Conservation (phyloP, 78 protist species). For the Chrysochromulina tobinii region DNA sequence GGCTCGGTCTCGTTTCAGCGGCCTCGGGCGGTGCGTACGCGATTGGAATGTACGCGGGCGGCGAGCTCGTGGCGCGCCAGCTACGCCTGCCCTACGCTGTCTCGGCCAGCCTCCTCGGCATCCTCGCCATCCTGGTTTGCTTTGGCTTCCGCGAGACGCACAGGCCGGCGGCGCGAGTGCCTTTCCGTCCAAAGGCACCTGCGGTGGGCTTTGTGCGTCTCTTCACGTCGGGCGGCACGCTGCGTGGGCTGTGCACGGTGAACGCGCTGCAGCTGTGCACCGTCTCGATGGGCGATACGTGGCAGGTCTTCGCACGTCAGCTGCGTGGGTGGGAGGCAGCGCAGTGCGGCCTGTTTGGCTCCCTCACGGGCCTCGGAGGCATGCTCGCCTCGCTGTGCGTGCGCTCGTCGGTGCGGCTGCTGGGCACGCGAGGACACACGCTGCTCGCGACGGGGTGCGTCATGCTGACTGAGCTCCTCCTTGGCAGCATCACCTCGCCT, state of each 20-base stretch:
- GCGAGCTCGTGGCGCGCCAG: neutral
- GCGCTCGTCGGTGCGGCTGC: too few relatives aligned
- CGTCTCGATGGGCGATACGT: neutral
- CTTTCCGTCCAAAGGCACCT: neutral
- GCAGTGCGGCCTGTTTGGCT: neutral
- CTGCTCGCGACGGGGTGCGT: neutral
- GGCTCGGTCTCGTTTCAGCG: neutral
- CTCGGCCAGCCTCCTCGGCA: neutral
- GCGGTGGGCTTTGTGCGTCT: neutral
- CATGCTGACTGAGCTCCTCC: neutral
- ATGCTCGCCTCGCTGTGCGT: neutral
- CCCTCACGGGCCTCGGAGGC: neutral
- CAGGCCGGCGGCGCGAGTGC: neutral
- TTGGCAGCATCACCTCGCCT: neutral
- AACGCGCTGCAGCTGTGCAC: neutral
- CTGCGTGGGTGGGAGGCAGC: neutral
- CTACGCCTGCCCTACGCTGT: neutral
- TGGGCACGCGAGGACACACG: neutral
- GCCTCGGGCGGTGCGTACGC: neutral
- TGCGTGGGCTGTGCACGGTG: neutral
- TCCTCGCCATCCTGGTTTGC: neutral
- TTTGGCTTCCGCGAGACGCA: neutral
- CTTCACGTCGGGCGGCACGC: neutral
- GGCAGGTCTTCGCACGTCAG: slow-evolving; percentile 8
- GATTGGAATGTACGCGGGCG: neutral